phyloP scores from a whole-genome alignment of 1,284 basidiomycete genomes.

The Fomitopsis schrenkii region DNA sequence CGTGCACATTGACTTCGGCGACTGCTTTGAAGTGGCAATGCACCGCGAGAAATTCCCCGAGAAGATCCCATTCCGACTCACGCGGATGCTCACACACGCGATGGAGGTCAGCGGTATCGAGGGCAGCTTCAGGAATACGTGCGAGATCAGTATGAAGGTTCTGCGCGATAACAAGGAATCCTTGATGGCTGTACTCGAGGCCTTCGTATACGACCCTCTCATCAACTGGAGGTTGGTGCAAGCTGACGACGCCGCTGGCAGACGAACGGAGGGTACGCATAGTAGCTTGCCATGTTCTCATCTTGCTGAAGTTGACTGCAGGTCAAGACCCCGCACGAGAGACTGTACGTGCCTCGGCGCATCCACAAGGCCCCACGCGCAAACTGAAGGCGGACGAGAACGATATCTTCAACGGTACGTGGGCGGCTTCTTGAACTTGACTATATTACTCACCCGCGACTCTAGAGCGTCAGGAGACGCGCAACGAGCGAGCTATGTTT shows the following conservation, averaged over 20 bases:
- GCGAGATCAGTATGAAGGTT: constrained; percentile 97
- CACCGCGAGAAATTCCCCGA: constrained; percentile 98
- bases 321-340: constrained; percentile 29
- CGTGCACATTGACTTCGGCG: constrained; percentile 92
- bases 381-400: constrained; percentile 80
- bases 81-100: constrained; percentile 97
- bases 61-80: constrained; percentile 97
- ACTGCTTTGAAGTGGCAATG: constrained; percentile 94
- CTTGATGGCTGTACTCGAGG: constrained; percentile 96
- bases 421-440: constrained; percentile 1
- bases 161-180: constrained; percentile 97
- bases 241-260: constrained; percentile 55
- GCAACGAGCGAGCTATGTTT: constrained; percentile 84
- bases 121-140: constrained; percentile 94
- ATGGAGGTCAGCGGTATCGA: constrained; percentile 99
- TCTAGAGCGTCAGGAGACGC: constrained; percentile 75
- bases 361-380: constrained; percentile 70
- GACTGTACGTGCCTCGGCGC: constrained; percentile 61
- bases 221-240: constrained; percentile 88
- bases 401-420: constrained; percentile 73
- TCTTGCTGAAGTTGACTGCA: constrained; percentile 16
- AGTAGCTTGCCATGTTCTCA: background rate
- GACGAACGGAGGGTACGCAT: constrained; percentile 55
- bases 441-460: constrained; percentile 5
- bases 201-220: constrained; percentile 87